These are phyloP conservation scores for Clitocybe nebularis DNA, from an alignment of 1,284 basidiomycete genomes.

Conservation along the genomic window DNA sequence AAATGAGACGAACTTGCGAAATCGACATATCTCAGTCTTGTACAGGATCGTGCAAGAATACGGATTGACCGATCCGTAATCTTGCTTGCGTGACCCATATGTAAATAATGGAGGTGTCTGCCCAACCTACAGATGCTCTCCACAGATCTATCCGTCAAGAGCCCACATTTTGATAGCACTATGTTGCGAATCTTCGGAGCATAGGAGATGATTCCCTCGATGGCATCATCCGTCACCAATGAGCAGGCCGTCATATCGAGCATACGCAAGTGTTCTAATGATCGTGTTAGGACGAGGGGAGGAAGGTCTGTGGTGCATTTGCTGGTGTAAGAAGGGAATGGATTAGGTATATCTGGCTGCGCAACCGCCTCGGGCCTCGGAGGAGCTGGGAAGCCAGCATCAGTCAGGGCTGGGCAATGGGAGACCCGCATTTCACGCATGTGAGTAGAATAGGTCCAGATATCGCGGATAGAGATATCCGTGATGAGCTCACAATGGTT, in stretches of 20 bases:
- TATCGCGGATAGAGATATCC: conserved; percentile 74
- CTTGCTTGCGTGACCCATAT: conserved; percentile 86
- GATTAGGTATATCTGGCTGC: conserved; percentile 33
- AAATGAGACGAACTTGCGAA: conserved; percentile 82
- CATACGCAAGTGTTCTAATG: conserved; percentile 82
- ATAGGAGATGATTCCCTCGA: conserved; percentile 87
- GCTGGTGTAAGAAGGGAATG: conserved; percentile 39
- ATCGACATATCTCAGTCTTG: conserved; percentile 93
- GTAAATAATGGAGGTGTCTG: conserved; percentile 91
- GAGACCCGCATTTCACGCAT: conserved; percentile 92
- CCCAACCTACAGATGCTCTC: conserved; percentile 87
- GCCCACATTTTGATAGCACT: conserved; percentile 86
- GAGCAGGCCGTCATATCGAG: conserved; percentile 88
- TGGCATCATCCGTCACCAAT: conserved; percentile 80
- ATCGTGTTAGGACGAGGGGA: conserved; percentile 55
- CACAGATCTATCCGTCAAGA: conserved; percentile 84
- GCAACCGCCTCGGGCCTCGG: conserved; percentile 34
- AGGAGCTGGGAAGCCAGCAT: conserved; percentile 82
- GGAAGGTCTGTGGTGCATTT: conserved; percentile 44
- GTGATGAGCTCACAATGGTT: conserved; percentile 80
- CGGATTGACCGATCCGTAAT: conserved; percentile 92
- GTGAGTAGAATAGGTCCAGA: conserved; percentile 78
- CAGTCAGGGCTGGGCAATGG: conserved; percentile 77
- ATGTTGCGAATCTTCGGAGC: conserved; percentile 91
- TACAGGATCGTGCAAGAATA: conserved; percentile 83